Percentiles rank a stretch among this genome's conserved stretches.
Evolutionary conservation across 192 early-diverging fungal genomes (phyloP).

Genomic region (Spizellomyces punctatus): DNA sequence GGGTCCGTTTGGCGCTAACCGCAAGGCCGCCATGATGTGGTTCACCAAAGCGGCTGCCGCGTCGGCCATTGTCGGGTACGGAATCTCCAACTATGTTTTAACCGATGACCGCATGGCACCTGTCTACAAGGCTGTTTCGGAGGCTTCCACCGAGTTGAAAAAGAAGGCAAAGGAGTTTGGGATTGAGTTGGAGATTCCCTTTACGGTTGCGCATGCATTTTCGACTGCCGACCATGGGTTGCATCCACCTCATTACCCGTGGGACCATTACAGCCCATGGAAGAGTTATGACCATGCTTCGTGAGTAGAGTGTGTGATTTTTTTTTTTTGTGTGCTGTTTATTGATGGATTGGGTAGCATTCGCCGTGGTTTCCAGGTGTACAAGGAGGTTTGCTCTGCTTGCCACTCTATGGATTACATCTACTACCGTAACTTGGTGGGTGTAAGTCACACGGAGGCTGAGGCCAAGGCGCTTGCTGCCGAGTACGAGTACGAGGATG

Average conservation of each 20-base stretch:
- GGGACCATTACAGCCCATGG: conserved; percentile 79
- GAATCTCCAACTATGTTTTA: conserved; percentile 40
- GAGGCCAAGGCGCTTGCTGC: conserved; percentile 94
- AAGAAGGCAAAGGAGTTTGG: conserved; percentile 42
- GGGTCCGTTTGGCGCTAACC: conserved; percentile 15
- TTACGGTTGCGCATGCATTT: conserved; percentile 60
- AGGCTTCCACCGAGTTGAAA: conserved; percentile 7
- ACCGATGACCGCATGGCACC: conserved; percentile 45
- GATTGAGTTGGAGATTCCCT: conserved; percentile 28
- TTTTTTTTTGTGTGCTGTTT: conserved; percentile 18
- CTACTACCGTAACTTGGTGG: conserved; percentile 94
- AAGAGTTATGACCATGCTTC: conserved; percentile 92
- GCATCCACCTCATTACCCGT: conserved; percentile 87
- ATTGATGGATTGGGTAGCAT: conserved; percentile 60
- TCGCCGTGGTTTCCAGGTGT: conserved; percentile 98
- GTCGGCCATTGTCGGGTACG: conserved; percentile 41
- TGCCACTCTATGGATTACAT: conserved; percentile 96
- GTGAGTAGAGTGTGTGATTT: conserved; percentile 50
- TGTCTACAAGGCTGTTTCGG: conserved; percentile 7
- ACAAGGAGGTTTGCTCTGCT: conserved; percentile 96
- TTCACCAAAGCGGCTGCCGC: conserved; percentile 44
- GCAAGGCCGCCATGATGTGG: conserved; percentile 33
- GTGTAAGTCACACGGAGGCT: conserved; percentile 87
- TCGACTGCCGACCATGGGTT: conserved; percentile 88
- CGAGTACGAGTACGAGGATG: conserved; percentile 90